A percentile compares a stretch with the other conserved stretches of the same genome.
Conservation (phyloP, 345 rosid genomes). For the Syzygium oleosum region DNA sequence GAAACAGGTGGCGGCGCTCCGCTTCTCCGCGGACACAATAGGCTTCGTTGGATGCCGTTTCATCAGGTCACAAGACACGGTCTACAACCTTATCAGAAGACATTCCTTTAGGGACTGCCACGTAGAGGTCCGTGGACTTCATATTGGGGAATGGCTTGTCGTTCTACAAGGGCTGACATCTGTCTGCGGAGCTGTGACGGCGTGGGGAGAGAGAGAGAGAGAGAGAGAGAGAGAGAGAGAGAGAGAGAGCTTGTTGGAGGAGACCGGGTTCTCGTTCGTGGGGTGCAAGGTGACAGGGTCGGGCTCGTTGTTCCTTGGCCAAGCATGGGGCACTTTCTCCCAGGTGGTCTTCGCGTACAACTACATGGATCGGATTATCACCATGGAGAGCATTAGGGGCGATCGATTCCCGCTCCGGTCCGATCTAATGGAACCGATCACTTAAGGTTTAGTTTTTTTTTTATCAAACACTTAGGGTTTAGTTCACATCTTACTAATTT, state of each 20-base stretch:
- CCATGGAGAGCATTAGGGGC: not conserved
- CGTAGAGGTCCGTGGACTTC: slow-evolving; percentile 37
- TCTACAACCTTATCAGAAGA: slow-evolving; percentile 28
- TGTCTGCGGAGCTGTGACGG: no score
- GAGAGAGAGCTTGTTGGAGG: slow-evolving; percentile 65
- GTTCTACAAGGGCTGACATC: no score
- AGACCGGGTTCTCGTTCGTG: slow-evolving; percentile 93
- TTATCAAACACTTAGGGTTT: no score
- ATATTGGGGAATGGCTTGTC: slow-evolving; percentile 40
- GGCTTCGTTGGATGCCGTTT: slow-evolving; percentile 30
- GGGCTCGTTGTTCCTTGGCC: slow-evolving; percentile 79
- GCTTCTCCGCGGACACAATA: slow-evolving; percentile 35
- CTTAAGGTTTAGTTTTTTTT: no score
- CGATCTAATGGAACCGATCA: no score
- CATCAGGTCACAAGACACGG: slow-evolving; percentile 35
- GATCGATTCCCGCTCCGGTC: no score
- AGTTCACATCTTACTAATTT: no score
- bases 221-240: slow-evolving; percentile 2
- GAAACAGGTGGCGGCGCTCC: slow-evolving; percentile 34
- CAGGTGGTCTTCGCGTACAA: slow-evolving; percentile 81
- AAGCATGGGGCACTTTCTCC: slow-evolving; percentile 99
- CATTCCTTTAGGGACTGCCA: slow-evolving; percentile 34
- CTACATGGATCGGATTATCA: slow-evolving; percentile 82
- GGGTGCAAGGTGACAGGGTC: slow-evolving; percentile 93
- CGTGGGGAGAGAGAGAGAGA: no score